Conservation (phyloP, 2,329 filamentous ascomycete genomes). For the Elsinoe necatrix region DNA sequence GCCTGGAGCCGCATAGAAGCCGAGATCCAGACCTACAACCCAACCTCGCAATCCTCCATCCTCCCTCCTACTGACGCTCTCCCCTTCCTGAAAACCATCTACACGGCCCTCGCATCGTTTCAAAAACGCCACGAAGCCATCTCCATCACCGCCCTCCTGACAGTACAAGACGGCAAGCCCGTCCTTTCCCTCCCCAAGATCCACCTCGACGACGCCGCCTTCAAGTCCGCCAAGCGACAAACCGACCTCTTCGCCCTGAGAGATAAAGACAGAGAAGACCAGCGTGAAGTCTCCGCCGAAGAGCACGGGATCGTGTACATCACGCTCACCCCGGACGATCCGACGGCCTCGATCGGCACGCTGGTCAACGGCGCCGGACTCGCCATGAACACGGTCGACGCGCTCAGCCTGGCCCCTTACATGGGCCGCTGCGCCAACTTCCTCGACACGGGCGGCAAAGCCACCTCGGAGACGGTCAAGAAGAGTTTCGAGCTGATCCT, state of each 20-base stretch:
- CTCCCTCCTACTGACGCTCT: constrained; percentile 31
- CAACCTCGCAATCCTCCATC: constrained; percentile 30
- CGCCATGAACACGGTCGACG: constrained; percentile 86
- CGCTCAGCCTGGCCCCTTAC: constrained; percentile 49
- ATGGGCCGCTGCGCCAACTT: constrained; percentile 72
- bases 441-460: constrained; percentile 82
- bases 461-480: constrained; percentile 72
- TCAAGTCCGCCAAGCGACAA: constrained; percentile 54
- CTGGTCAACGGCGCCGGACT: constrained; percentile 83
- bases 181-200: constrained; percentile 50
- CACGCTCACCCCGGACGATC: constrained; percentile 41
- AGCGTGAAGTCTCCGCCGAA: constrained; percentile 54
- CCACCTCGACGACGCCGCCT: constrained; percentile 63
- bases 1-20: neutral
- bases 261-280: constrained; percentile 43
- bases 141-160: constrained; percentile 46
- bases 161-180: constrained; percentile 28
- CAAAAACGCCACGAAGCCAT: constrained; percentile 60
- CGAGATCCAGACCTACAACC: constrained; percentile 46
- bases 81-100: constrained; percentile 36
- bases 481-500: constrained; percentile 67
- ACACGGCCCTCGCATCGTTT: constrained; percentile 46
- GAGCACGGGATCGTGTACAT: constrained; percentile 72
- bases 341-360: constrained; percentile 61
- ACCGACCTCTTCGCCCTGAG: constrained; percentile 51